Evolutionary conservation across 345 rosid species (phyloP).

Genomic region (Cochlearia excelsa): DNA sequence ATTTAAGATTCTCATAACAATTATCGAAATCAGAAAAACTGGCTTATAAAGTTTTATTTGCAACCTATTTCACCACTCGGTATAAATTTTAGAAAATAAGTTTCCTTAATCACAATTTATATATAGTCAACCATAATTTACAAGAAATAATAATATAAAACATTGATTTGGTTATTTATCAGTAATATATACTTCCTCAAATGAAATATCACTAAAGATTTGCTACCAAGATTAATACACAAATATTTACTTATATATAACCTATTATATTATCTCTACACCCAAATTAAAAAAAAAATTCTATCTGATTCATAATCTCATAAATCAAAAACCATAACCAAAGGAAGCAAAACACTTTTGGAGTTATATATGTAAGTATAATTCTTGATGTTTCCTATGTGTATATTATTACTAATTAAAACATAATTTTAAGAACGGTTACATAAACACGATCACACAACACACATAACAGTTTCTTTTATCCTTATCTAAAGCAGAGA

Average conservation of each 20-base stretch:
- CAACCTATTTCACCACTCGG: no score
- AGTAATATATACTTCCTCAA: constrained; percentile 10
- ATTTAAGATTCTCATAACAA: no score
- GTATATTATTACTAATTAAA: background rate
- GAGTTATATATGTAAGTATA: constrained; percentile 4
- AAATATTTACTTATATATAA: no score
- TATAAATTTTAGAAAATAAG: background rate
- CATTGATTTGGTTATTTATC: background rate
- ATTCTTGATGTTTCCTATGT: background rate
- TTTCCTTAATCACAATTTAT: constrained; percentile 6
- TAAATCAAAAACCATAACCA: constrained; percentile 4
- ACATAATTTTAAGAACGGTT: background rate
- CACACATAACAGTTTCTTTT: background rate
- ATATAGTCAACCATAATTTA: constrained; percentile 3
- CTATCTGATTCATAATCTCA: constrained; percentile 2
- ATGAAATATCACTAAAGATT: background rate
- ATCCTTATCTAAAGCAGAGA: background rate
- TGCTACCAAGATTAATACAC: constrained; percentile 9
- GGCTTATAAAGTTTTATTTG: no score
- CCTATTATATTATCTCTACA: background rate
- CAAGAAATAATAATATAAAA: background rate
- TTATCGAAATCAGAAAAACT: no score
- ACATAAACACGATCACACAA: constrained; percentile 10
- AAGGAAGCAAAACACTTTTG: background rate
- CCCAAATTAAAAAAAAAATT: background rate